Evolutionary conservation across 2,329 filamentous ascomycete species (phyloP).

Genomic region (Chaetomium strumarium): DNA sequence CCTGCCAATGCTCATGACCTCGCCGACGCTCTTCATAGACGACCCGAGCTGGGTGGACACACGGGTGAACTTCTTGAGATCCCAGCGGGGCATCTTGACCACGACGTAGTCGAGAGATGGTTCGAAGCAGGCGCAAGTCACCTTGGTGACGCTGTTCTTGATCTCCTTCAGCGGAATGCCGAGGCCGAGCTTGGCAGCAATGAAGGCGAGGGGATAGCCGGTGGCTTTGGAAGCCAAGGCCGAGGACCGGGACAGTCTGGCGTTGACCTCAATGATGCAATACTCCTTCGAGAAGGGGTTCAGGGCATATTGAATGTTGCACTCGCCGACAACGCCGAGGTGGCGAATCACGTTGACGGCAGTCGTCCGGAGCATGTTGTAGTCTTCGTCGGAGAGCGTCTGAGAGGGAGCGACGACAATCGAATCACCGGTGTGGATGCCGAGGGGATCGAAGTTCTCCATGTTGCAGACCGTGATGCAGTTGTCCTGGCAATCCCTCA

Average conservation of each 20-base stretch:
- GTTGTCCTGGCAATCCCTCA: conserved; percentile 91
- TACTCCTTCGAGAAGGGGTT: conserved; percentile 95
- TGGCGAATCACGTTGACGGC: conserved; percentile 97
- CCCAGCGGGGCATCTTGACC: conserved; percentile 98
- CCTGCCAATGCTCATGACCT: conserved; percentile 96
- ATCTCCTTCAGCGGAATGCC: conserved; percentile 95
- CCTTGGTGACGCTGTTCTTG: conserved; percentile 90
- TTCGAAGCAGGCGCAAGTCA: conserved; percentile 96
- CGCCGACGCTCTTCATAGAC: conserved; percentile 99
- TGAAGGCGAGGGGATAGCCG: conserved; percentile 93
- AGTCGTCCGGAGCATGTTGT: conserved; percentile 97
- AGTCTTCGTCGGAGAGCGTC: conserved; percentile 94
- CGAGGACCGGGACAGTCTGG: conserved; percentile 93
- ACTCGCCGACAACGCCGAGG: conserved; percentile 94
- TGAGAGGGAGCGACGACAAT: conserved; percentile 97
- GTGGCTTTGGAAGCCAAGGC: conserved; percentile 97
- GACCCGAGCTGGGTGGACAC: conserved; percentile 94
- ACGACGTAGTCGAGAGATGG: conserved; percentile 97
- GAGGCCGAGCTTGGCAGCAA: conserved; percentile 92
- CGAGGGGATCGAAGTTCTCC: conserved; percentile 98
- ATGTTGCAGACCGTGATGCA: conserved; percentile 99
- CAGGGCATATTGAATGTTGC: conserved; percentile 96
- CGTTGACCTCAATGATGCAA: conserved; percentile 99
- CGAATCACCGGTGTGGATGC: conserved; percentile 96
- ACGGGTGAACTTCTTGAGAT: conserved; percentile 96